Evolutionary conservation across 2,329 filamentous ascomycete species (phyloP), one percentile per base, ranked within the genome.

Genomic region (Colletotrichum acutatum): DNA sequence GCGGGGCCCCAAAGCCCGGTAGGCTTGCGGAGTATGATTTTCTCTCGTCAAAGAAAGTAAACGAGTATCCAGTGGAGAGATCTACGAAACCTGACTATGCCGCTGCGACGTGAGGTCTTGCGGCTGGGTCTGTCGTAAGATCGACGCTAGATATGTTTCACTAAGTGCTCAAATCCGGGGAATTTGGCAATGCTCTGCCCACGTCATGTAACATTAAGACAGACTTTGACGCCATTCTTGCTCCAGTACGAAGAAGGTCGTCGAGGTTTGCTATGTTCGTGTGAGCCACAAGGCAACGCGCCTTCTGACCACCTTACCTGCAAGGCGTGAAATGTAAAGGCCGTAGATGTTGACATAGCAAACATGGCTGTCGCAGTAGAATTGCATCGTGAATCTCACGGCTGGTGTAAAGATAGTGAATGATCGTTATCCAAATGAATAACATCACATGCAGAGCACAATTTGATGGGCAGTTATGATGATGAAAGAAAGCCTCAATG

Each of bases 401-500:
- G n/a, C n/a, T n/a, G n/a, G n/a, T n/a, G n/a, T n/a, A n/a, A n/a
- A n/a, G n/a, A n/a, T n/a, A n/a, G n/a, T n/a, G n/a, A n/a, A n/a
- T n/a, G n/a, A n/a, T n/a, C n/a, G n/a, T n/a, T n/a, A n/a, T n/a
- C n/a, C n/a, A n/a, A n/a, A n/a, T n/a, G n/a, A n/a, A n/a, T n/a
- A n/a, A n/a, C n/a, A 34, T 12, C 32, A 34, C 32, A n/a, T n/a
- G 11, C 4, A 34, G 12, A 11, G 37, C 16, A 19, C 37, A 42
- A n/a, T 1, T 14, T 11, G 5, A 32, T 24, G 42, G 5, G 5
- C 8, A 4, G 14, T 2, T 2, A 24, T 42, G 16, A 11, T 49
- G 12, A 3, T 46, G 68, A 71, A 56, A 62, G 65, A 64, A 37
- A 63, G 28, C 53, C 53, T 58, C 66, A 57, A 57, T 69, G 59